Base-by-base conservation (phyloP, 2,329 filamentous ascomycete genomes). In the Fusarium solani-melongenae region DNA sequence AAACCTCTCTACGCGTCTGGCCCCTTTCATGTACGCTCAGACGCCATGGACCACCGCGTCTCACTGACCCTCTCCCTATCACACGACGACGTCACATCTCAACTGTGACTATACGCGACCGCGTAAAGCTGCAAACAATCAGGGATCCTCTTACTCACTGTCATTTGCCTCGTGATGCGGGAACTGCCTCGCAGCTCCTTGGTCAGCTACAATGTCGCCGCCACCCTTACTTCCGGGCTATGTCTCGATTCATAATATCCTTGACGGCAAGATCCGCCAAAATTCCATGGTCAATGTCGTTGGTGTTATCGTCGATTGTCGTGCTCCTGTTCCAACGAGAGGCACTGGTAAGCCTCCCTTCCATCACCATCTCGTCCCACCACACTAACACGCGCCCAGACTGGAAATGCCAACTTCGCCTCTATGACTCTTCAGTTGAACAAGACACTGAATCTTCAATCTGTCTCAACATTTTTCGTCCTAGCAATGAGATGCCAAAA, bases 231-330 rank as follows among this genome's bases (percentile, higher is more conserved):
- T 78, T 22, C 63, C 67, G 22, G 72, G 74, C 56, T 81, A 79
- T 63, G 67, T 68, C 58, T 64, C 78, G 14, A 80, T 87, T 73
- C 77, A 82, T 70, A 79, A 85, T 33, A 78, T 90, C 22, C 76
- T 90, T 69, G 81, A 87, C 59, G 81, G 81, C 22, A 78, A 80
- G 27, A 64, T 81, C 53, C 55, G 72, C 10, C 17, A 74, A 29
- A 71, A 78, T 31, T 74, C 46, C 2, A 66, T 83, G 7, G 84
- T 91, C 71, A 92, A 85, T 81, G 83, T 96, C 44, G 87, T 94
- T 59, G 95, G 94, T 1, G 82, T 96, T 6, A 88, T 96, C 5
- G 89, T 90, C 60, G 93, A 96, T 75, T 87, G 86, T 57, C 86
- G 89, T 65, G 81, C 86, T 1, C 88, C 90, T 1, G 85, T 84